Evolutionary conservation across 768 basidiomycete species (phyloP).

Genomic region (Calocybe gangraenosa): DNA sequence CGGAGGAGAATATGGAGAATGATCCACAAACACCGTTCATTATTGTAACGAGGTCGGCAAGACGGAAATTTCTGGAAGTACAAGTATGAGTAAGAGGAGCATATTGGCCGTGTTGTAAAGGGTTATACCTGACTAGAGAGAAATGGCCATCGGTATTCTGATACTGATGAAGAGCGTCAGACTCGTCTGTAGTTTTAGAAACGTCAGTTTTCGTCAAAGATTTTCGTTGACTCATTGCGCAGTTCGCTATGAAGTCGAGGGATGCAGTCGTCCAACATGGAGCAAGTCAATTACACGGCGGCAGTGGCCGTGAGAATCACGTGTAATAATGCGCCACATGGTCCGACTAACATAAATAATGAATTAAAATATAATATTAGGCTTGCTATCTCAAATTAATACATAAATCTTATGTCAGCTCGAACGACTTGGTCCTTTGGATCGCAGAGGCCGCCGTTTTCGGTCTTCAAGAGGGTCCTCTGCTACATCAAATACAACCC

Average conservation of each 20-base stretch:
- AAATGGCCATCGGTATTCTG: conserved; percentile 93
- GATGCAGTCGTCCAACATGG: background rate
- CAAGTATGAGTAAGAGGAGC: conserved; percentile 4
- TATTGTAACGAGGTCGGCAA: conserved; percentile 97
- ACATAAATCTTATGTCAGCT: background rate
- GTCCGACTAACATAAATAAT: too few relatives aligned
- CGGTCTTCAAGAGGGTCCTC: conserved; percentile 48
- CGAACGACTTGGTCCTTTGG: conserved; percentile 10
- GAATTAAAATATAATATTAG: too few relatives aligned
- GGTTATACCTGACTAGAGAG: conserved; percentile 83
- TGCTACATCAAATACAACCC: conserved; percentile 61
- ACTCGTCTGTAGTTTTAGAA: conserved; percentile 19
- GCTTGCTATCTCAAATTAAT: too few relatives aligned
- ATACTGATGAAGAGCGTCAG: conserved; percentile 70
- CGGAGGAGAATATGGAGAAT: conserved; percentile 91
- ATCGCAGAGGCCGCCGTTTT: conserved; percentile 19
- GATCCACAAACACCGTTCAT: conserved; percentile 99
- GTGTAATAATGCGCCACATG: conserved; percentile 12
- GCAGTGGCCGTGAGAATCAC: conserved; percentile 11
- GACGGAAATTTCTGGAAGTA: conserved; percentile 80
- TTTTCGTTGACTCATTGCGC: conserved; percentile 50
- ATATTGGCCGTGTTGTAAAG: conserved; percentile 12
- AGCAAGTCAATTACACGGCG: too few relatives aligned
- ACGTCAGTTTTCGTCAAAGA: conserved; percentile 25
- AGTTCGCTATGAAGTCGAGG: conserved; percentile 10